Conservation (phyloP, 176 grass and related monocot genomes). For the Themeda triandra region DNA sequence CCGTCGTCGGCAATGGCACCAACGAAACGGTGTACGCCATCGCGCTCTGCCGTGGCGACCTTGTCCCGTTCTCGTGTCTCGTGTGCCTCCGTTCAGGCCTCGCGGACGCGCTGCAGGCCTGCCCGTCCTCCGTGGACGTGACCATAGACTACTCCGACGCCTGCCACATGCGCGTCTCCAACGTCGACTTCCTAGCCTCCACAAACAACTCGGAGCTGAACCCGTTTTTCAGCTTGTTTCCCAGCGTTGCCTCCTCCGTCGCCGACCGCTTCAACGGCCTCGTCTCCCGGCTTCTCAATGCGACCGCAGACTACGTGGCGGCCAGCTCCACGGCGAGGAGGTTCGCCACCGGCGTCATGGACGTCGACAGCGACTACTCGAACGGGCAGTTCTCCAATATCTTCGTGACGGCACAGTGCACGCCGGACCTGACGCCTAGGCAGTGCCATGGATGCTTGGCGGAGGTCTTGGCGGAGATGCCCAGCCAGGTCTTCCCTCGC, state of each 20-base stretch:
- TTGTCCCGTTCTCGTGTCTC: not conserved
- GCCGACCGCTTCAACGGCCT: not conserved
- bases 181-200: not conserved
- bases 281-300: slow-evolving; percentile 18
- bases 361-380: not conserved
- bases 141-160: not conserved
- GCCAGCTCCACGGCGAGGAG: not conserved
- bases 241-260: slow-evolving; percentile 2
- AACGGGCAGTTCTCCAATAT: slow-evolving; percentile 8
- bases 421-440: slow-evolving; percentile 20
- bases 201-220: not conserved
- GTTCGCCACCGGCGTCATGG: slow-evolving; percentile 28
- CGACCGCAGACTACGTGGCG: slow-evolving; percentile 21
- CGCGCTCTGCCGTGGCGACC: not conserved
- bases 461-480: slow-evolving; percentile 1
- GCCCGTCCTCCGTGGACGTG: not conserved
- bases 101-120: not conserved
- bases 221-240: slow-evolving; percentile 9
- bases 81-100: not conserved
- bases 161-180: not conserved
- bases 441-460: slow-evolving; percentile 30
- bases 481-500: not conserved
- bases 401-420: slow-evolving; percentile 46
- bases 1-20: not conserved
- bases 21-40: not conserved